phyloP scores from a whole-genome alignment of 768 basidiomycete genomes.

The Pholiota conissans region DNA sequence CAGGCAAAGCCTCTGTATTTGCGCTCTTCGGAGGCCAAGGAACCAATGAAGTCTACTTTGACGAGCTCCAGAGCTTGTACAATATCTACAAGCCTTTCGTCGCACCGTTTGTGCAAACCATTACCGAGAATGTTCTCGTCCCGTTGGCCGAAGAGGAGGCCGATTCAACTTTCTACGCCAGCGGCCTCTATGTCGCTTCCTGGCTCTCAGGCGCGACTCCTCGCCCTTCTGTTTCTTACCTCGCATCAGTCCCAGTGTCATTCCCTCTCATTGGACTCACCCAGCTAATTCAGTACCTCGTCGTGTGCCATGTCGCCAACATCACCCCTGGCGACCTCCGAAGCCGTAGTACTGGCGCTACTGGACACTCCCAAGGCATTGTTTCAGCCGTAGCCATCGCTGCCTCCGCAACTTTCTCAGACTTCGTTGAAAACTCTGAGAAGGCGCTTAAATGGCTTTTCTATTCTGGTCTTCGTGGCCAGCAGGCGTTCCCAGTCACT shows the following conservation, averaged over 20 bases:
- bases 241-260: slow-evolving; percentile 92
- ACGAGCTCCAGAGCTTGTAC: slow-evolving; percentile 89
- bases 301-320: slow-evolving; percentile 72
- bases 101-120: slow-evolving; percentile 59
- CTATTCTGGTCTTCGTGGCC: slow-evolving; percentile 90
- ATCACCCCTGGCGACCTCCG: slow-evolving; percentile 82
- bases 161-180: slow-evolving; percentile 65
- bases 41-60: slow-evolving; percentile 97
- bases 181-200: slow-evolving; percentile 78
- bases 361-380: slow-evolving; percentile 97
- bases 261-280: slow-evolving; percentile 96
- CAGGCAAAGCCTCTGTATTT: slow-evolving; percentile 75
- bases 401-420: slow-evolving; percentile 72
- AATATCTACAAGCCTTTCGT: slow-evolving; percentile 92
- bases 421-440: slow-evolving; percentile 70
- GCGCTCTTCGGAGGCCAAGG: slow-evolving; percentile 98
- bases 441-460: slow-evolving; percentile 93
- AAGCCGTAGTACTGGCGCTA: slow-evolving; percentile 75
- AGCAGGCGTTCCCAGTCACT: slow-evolving; percentile 91
- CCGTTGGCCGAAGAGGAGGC: slow-evolving; percentile 66
- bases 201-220: slow-evolving; percentile 77
- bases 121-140: slow-evolving; percentile 66
- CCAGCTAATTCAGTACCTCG: slow-evolving; percentile 91
- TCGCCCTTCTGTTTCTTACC: slow-evolving; percentile 80
- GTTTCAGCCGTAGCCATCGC: slow-evolving; percentile 91